Percentiles rank a stretch among this genome's conserved stretches.
Evolutionary conservation across 768 basidiomycete species (phyloP).

Genomic region (Lactifluus subvellereus): DNA sequence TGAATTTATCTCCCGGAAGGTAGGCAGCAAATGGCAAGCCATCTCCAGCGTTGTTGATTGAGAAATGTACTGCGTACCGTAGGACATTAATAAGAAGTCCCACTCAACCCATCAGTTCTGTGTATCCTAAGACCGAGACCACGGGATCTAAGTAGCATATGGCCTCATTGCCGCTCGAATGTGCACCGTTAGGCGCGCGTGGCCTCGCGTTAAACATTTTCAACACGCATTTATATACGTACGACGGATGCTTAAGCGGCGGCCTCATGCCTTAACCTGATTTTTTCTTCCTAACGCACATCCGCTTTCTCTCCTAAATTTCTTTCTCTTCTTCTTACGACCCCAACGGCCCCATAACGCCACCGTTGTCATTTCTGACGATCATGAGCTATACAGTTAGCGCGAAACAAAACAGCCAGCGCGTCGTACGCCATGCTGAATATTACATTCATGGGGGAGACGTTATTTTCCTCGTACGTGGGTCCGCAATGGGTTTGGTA

Average conservation of each 20-base stretch:
- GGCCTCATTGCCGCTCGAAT: neutral
- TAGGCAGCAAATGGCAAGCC: neutral
- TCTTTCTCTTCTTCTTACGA: neutral
- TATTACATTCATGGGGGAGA: constrained; percentile 27
- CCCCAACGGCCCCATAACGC: neutral
- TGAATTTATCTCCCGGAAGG: neutral
- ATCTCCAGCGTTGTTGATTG: neutral
- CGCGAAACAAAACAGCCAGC: constrained; percentile 21
- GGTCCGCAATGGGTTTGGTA: neutral
- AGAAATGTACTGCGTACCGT: neutral
- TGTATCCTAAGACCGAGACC: neutral
- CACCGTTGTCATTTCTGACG: neutral
- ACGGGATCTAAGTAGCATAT: neutral
- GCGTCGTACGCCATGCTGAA: constrained; percentile 26
- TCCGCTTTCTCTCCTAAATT: neutral
- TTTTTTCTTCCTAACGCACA: constrained; percentile 9
- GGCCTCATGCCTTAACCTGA: constrained; percentile 15
- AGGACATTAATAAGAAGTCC: too few relatives aligned
- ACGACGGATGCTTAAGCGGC: constrained; percentile 10
- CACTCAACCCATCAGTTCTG: too few relatives aligned
- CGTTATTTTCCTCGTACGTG: constrained; percentile 25
- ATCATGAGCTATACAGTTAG: constrained; percentile 15
- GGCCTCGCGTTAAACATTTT: neutral
- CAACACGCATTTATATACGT: constrained; percentile 4
- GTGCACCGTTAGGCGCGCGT: neutral